phyloP scores from a whole-genome alignment of 2,329 filamentous ascomycete species.

The Colletotrichum acutatum region DNA sequence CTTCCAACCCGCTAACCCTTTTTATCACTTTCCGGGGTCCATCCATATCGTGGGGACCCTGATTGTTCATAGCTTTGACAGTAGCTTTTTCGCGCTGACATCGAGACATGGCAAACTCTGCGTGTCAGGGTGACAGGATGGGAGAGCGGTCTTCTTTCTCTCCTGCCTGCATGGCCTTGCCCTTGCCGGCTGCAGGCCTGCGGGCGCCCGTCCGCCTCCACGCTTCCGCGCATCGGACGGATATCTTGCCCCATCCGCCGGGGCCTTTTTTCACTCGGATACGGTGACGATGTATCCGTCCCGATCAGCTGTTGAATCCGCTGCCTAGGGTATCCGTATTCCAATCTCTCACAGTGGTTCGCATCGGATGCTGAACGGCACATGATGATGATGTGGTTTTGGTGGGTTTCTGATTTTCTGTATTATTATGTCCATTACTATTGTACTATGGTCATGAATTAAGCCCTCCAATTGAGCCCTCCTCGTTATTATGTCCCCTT shows the following conservation, averaged over 20 bases:
- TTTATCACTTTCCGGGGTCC: constrained; percentile 18
- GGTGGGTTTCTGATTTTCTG: neutral
- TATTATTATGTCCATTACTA: neutral
- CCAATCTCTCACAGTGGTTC: neutral
- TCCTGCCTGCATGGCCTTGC: neutral
- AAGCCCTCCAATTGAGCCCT: neutral
- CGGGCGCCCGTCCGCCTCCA: neutral
- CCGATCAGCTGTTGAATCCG: neutral
- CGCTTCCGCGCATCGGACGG: neutral
- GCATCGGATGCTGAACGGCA: neutral
- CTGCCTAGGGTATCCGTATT: neutral
- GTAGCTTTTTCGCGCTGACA: neutral
- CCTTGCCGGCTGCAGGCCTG: neutral
- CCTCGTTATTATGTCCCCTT: neutral
- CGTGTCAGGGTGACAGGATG: no score
- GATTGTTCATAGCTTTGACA: constrained; percentile 11
- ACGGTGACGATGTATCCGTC: neutral
- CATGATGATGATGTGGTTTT: neutral
- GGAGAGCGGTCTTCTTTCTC: neutral
- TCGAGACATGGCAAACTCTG: no score
- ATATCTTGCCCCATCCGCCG: neutral
- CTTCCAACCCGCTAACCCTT: constrained; percentile 22
- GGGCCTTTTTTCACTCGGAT: neutral
- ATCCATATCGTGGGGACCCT: constrained; percentile 27
- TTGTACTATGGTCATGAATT: neutral